Base-by-base conservation (phyloP, 2,329 filamentous ascomycete genomes). In the Fusarium pseudograminearum region DNA sequence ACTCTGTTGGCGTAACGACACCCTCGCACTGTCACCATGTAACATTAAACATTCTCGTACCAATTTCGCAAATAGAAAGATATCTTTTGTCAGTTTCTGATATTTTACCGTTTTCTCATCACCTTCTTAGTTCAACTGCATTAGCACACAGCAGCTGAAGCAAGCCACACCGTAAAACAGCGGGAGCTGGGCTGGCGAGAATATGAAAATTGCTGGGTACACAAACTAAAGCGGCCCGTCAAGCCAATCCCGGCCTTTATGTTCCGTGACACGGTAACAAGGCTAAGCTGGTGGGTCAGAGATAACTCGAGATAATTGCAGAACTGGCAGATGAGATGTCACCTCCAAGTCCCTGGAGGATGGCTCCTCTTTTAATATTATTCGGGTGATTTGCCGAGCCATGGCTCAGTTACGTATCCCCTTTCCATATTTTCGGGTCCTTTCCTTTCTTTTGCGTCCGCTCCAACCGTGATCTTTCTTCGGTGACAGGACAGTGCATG, bases 171-270 rank as follows among this genome's bases (percentile, higher is more conserved):
- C 34, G 57, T 36, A 33, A 26, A 24, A 26, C 18, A 12, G 7
- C 16, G 10, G 2, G n/a, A 24, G 24, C 28, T 34, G 15, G 26
- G 26, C 22, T 22, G 15, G 26, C 20, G 20, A n/a, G 20, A 18
- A 10, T 8, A 34, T 7, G 42, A 22, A 5, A 9, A 9, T 28
- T 47, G 15, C 28, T 34, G 24, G 48, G 38, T 41, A 46, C 5
- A 44, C 28, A 20, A 46, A 31, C n/a, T 46, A 31, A 30, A n/a
- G 18, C 65, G 65, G 65, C 41, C 65, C 65, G 65, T 18, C 36
- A 28, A 58, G 52, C n/a, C 30, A n/a, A 53, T 46, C 20, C 33
- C 44, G 11, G 12, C 20, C 20, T 26, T n/a, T 18, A 12, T 26
- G 3, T 50, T 50, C 42, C 36, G 33, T 22, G 22, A 44, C 28